Conservation (phyloP, 176 grass and related monocot genomes). For the Puya raimondii region DNA sequence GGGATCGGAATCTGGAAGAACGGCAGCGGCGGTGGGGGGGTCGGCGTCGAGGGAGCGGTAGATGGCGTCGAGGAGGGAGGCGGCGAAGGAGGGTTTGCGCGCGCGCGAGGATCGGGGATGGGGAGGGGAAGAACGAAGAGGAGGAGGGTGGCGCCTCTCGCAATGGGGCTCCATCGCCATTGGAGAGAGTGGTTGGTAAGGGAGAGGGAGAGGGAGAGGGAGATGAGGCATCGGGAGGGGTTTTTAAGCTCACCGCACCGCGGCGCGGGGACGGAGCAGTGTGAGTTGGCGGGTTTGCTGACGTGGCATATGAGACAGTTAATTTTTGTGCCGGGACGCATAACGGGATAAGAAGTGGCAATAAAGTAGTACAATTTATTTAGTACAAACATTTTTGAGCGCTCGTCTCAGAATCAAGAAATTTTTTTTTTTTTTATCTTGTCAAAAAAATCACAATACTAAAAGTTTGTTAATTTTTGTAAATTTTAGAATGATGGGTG, state of each 20-base stretch:
- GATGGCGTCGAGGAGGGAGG: slow-evolving; percentile 4
- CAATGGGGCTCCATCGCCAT: too few relatives aligned
- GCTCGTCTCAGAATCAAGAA: too few relatives aligned
- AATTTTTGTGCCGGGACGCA: too few relatives aligned
- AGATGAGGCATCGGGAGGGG: background rate
- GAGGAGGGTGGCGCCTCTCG: background rate
- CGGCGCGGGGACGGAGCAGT: background rate
- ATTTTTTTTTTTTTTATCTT: too few relatives aligned
- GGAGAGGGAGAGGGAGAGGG: background rate
- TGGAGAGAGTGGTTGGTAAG: background rate
- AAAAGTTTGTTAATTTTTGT: too few relatives aligned
- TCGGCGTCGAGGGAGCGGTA: slow-evolving; percentile 2
- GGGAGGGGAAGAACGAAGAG: background rate
- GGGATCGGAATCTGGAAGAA: background rate
- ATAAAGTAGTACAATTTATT: too few relatives aligned
- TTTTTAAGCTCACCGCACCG: background rate
- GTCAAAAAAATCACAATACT: too few relatives aligned
- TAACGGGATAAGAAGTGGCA: too few relatives aligned
- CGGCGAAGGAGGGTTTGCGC: background rate
- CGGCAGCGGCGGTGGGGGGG: background rate
- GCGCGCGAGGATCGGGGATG: background rate
- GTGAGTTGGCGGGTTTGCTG: background rate
- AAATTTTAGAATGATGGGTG: too few relatives aligned
- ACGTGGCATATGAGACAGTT: too few relatives aligned
- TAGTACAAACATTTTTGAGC: too few relatives aligned